Evolutionary conservation across 768 basidiomycete genomes (phyloP).

Genomic region (Lactifluus hygrophoroides): DNA sequence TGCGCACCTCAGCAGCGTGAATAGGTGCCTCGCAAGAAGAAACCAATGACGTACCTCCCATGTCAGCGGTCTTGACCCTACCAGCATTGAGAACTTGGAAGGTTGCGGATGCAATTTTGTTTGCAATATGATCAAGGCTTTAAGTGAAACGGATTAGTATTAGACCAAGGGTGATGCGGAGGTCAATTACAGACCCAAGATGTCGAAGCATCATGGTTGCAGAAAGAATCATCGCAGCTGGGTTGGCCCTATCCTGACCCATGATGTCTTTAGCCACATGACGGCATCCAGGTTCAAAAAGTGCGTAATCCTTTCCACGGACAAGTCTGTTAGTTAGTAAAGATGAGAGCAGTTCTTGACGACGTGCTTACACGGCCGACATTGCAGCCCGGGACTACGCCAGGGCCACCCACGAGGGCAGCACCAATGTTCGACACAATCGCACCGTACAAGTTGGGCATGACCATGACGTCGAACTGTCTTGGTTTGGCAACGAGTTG

Average conservation of each 20-base stretch:
- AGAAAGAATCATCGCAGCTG: slow-evolving; percentile 94
- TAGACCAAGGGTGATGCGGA: slow-evolving; percentile 3
- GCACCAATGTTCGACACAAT: slow-evolving; percentile 98
- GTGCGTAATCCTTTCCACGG: slow-evolving; percentile 71
- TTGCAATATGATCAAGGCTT: slow-evolving; percentile 87
- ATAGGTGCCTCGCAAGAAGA: neutral
- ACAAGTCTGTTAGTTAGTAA: neutral
- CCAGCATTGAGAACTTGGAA: slow-evolving; percentile 88
- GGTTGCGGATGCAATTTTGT: slow-evolving; percentile 85
- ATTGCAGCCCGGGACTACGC: slow-evolving; percentile 96
- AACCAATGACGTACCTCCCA: slow-evolving; percentile 63
- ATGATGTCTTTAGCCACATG: slow-evolving; percentile 94
- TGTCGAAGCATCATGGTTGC: slow-evolving; percentile 98
- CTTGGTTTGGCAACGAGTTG: slow-evolving; percentile 92
- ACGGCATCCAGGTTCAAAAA: slow-evolving; percentile 98
- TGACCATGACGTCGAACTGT: slow-evolving; percentile 99
- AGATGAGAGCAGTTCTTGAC: neutral
- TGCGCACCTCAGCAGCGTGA: slow-evolving; percentile 25
- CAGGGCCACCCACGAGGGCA: slow-evolving; percentile 96
- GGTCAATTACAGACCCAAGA: slow-evolving; percentile 58
- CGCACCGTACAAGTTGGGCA: slow-evolving; percentile 95
- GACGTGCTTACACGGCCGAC: slow-evolving; percentile 70
- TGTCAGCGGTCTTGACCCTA: slow-evolving; percentile 87
- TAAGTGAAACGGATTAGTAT: slow-evolving; percentile 10
- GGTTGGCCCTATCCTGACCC: slow-evolving; percentile 94